These are phyloP conservation scores for Fusarium buxicola DNA, from an alignment of 2,329 filamentous ascomycete genomes.

Conservation along the genomic window DNA sequence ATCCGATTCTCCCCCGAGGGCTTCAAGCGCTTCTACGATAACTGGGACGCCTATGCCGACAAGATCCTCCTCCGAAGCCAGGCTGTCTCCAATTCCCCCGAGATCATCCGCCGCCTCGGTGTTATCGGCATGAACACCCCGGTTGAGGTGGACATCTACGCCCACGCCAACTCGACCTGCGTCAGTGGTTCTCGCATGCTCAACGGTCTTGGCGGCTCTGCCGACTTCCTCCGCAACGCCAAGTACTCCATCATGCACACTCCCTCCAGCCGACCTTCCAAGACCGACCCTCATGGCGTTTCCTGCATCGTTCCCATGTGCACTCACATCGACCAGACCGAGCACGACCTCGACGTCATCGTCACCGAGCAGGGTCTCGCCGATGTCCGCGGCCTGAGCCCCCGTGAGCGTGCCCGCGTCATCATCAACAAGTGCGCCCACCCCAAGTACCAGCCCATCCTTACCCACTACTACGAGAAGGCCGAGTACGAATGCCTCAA, in stretches of 20 bases:
- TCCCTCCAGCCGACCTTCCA: conserved; percentile 81
- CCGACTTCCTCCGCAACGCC: conserved; percentile 81
- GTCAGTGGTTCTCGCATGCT: conserved; percentile 91
- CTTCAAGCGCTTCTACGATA: conserved; percentile 90
- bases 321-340: conserved; percentile 92
- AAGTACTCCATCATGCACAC: conserved; percentile 97
- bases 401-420: conserved; percentile 82
- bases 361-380: conserved; percentile 83
- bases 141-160: conserved; percentile 94
- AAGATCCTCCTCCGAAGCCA: conserved; percentile 90
- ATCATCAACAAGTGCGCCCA: conserved; percentile 91
- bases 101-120: conserved; percentile 88
- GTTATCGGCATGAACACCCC: conserved; percentile 97
- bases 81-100: conserved; percentile 87
- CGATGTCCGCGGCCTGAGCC: conserved; percentile 84
- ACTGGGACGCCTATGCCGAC: conserved; percentile 82
- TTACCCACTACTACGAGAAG: conserved; percentile 84
- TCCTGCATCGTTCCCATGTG: conserved; percentile 94
- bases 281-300: conserved; percentile 84
- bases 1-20: conserved; percentile 92
- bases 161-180: conserved; percentile 90
- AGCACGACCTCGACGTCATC: conserved; percentile 91
- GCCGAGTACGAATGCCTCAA: conserved; percentile 87
- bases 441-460: conserved; percentile 84
- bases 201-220: conserved; percentile 84